phyloP scores from a whole-genome alignment of 2,329 filamentous ascomycete species.

The Calonectria honghensis region DNA sequence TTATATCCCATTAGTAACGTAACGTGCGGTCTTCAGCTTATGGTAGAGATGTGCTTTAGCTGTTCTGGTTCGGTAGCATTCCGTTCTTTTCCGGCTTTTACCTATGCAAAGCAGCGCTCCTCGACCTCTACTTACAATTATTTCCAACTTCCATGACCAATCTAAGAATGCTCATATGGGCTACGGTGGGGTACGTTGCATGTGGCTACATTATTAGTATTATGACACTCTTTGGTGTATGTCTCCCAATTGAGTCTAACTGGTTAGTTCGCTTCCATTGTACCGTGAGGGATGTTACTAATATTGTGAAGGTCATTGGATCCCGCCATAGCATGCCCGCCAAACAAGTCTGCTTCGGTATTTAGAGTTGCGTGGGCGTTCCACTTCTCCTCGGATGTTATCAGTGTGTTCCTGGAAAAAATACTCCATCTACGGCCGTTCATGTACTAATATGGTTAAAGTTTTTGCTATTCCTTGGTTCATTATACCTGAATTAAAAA shows the following conservation, averaged over 20 bases:
- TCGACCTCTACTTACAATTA: not conserved
- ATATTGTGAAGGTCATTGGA: not conserved
- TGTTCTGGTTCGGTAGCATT: not conserved
- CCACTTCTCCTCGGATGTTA: not conserved
- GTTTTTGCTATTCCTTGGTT: conserved; percentile 5
- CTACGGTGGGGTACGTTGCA: not conserved
- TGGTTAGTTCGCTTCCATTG: not conserved
- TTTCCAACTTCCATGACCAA: not conserved
- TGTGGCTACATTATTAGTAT: not conserved
- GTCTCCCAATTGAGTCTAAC: not conserved
- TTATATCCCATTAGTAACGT: not conserved
- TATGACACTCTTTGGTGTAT: not conserved
- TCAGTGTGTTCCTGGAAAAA: not conserved
- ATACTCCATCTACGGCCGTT: not conserved
- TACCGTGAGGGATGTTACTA: not conserved
- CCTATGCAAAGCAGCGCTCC: not conserved
- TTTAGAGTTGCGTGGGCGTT: not conserved
- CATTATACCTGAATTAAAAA: not conserved
- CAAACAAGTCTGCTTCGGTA: not conserved
- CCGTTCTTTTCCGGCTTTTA: not conserved
- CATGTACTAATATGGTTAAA: not conserved
- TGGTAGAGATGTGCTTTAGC: not conserved
- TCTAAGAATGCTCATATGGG: not conserved
- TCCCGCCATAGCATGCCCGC: not conserved
- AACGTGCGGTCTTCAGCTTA: not conserved